Evolutionary conservation across 2,329 filamentous ascomycete genomes (phyloP).

Genomic region (Thielaviopsis musarum): DNA sequence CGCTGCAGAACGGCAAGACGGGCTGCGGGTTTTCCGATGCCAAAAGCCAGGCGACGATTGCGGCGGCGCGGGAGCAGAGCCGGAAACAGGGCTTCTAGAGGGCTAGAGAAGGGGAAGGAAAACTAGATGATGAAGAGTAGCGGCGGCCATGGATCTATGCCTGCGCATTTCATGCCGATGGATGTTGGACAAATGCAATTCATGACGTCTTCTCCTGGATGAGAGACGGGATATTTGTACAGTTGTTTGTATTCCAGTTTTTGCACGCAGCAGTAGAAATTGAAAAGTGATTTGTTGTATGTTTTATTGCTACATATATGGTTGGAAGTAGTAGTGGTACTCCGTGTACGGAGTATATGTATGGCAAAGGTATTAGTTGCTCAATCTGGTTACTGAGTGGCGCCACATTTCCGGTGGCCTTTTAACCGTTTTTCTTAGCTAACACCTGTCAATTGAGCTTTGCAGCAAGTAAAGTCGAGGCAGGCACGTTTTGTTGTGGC

Average conservation of each 20-base stretch:
- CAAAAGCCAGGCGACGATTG: conserved; percentile 9
- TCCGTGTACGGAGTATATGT: no score
- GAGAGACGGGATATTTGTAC: not conserved
- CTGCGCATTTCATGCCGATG: not conserved
- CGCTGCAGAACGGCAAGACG: conserved; percentile 18
- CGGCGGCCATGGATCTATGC: not conserved
- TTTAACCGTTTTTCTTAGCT: not conserved
- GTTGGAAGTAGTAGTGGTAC: no score
- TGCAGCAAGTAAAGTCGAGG: not conserved
- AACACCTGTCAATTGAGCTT: conserved; percentile 7
- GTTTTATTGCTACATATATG: no score
- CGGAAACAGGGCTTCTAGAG: conserved; percentile 12
- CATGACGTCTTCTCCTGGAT: not conserved
- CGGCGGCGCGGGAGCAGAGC: conserved; percentile 11
- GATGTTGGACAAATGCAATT: not conserved
- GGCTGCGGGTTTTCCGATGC: conserved; percentile 20
- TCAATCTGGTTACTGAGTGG: not conserved
- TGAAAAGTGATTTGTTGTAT: no score
- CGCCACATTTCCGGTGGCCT: not conserved
- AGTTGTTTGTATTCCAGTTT: no score
- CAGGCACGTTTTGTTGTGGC: not conserved
- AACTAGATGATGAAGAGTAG: not conserved
- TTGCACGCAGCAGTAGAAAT: no score
- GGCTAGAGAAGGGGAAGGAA: no score
- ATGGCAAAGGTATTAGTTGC: not conserved